Evolutionary conservation across 2,329 filamentous ascomycete species (phyloP), one percentile per base, ranked within the genome.

Genomic region (Spiromastix sp.): DNA sequence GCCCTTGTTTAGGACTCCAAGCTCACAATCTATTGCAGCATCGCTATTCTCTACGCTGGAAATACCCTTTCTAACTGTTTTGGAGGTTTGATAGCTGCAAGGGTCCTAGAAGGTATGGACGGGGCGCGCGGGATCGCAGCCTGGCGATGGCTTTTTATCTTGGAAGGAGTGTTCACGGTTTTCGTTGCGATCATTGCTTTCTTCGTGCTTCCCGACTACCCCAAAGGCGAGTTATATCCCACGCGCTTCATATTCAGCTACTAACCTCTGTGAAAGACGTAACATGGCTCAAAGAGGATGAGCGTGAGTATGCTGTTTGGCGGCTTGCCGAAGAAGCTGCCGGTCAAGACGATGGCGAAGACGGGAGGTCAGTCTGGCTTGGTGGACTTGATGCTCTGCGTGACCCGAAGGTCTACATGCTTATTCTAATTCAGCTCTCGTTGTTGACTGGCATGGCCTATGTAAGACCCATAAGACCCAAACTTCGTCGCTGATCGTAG

Each of bases 131-230:
- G 56, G 27, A 42, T 61, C 24, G 46, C 49, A 3, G 58, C 58
- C 1, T 69, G 66, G 60, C 56, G 63, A 28, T 70, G 66, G 62
- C 63, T 64, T 17, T 69, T 69, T 34, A 59, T 68, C 22, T 48
- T 68, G 3, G 66, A 69, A 41, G 66, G 66, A 2, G 37, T 64
- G 3, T 49, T 64, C 4, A 68, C 65, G 0, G 49, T 66, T 7
- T 31, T 61, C 3, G 50, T 68, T 4, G 63, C 62, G 1, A 34
- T 60, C 4, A 27, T 58, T 3, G 58, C 61, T 10, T 64, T 59
- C 30, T 65, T 63, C 39, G 52, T 56, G 13, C 21, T 24, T 24
- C 21, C 7, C n/a, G 7, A 7, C 21, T 24, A 7, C n/a, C n/a
- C 21, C 21, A 24, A 24, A 24, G n/a, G 21, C n/a, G 7, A 24